phyloP scores from a whole-genome alignment of 1,284 basidiomycete species.

The Melampsora americana region DNA sequence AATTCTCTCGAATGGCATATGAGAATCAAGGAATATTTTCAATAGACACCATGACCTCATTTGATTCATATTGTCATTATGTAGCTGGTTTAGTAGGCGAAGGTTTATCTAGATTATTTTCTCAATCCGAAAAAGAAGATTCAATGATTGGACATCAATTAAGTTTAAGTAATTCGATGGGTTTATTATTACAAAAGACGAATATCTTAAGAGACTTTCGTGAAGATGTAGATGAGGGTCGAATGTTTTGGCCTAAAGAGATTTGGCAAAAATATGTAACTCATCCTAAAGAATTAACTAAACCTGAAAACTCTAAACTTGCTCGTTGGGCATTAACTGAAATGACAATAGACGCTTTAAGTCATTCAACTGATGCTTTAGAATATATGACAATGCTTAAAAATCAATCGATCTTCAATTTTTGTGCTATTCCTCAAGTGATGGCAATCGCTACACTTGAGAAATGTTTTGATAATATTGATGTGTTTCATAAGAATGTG shows the following conservation, averaged over 20 bases:
- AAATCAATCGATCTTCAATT: constrained; percentile 92
- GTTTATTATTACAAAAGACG: constrained; percentile 94
- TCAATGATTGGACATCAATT: constrained; percentile 74
- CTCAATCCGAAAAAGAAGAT: constrained; percentile 79
- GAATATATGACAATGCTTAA: constrained; percentile 85
- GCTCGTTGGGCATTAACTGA: constrained; percentile 77
- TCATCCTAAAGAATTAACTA: constrained; percentile 63
- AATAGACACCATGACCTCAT: constrained; percentile 73
- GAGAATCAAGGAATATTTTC: constrained; percentile 51
- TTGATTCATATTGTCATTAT: constrained; percentile 97
- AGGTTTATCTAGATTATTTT: constrained; percentile 84
- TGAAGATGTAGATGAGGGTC: constrained; percentile 80
- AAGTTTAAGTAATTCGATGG: constrained; percentile 89
- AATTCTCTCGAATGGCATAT: constrained; percentile 80
- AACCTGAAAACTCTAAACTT: constrained; percentile 60
- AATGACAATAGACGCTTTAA: constrained; percentile 85
- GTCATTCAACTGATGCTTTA: constrained; percentile 77
- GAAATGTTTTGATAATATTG: constrained; percentile 85
- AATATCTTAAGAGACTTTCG: constrained; percentile 95
- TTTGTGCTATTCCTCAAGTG: constrained; percentile 88
- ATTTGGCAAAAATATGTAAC: constrained; percentile 73
- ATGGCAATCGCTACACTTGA: constrained; percentile 96
- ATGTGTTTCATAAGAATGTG: constrained; percentile 84
- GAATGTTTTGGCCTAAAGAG: constrained; percentile 93
- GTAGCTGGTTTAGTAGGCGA: constrained; percentile 97